Base-by-base conservation (phyloP, 257 asterid species). In the Misopates orontium region DNA sequence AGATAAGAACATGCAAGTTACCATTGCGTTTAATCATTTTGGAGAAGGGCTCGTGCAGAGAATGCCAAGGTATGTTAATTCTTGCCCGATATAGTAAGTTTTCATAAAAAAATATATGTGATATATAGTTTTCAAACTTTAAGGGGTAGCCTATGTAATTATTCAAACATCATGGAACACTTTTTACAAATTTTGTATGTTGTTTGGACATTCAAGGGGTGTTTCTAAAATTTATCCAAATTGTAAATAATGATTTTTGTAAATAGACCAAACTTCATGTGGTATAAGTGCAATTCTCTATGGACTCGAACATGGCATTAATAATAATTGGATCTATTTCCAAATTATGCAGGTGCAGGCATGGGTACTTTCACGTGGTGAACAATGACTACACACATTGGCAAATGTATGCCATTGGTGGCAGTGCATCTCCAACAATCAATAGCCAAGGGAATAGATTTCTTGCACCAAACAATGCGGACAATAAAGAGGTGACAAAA, bases 361-460 rank as follows among this genome's bases (percentile, higher is more conserved):
- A 85, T 74, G 98, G 98, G 32, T 88, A 91, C 69, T 91, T 91
- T 70, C 98, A 91, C 76, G 96, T 91, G 69, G 98, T 86, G 79
- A 91, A 91, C 78, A 91, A 91, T 82, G 98, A 91, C 82, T 91
- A 91, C 44, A 91, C 96, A 19, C 94, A 88, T 54, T 91, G 98
- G 98, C 85, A 86, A 76, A 91, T 84, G 98, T 88, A 91, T 75
- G 96, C 98, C 2, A 80, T 91, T 60, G 98, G 98, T 9, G 98
- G 98, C 6, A 91, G 98, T 73, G 98, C 96, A 47, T 50, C 74
- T 39, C 98, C 98, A 0, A 91, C 98, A 8, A 88, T 91, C 77
- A 91, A 91, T 41, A 84, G 98, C 66, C 98, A 91, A 62, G 98
- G 97, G 36, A 90, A 90, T 28, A 50, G 96, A 54, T 90, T 90